Evolutionary conservation across 805 yeast species (phyloP), one percentile per base, ranked within the genome.

Genomic region (Yueomyces sp.): DNA sequence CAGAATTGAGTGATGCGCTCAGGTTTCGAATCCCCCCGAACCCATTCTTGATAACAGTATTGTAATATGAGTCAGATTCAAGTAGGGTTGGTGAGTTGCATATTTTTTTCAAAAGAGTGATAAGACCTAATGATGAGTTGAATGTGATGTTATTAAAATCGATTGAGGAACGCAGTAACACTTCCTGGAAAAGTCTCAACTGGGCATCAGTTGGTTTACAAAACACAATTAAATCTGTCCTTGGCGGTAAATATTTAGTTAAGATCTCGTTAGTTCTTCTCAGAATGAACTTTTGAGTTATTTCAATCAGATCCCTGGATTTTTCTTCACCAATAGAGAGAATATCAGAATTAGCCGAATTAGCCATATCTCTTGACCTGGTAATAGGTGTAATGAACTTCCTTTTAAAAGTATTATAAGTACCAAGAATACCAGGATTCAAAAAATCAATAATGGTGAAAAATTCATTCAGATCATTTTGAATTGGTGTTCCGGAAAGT

Each of bases 401-500:
- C 48, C 71, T 74, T 52, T 80, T 84, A 56, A 84, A 78, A 19
- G 65, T 60, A 28, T 72, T 66, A 45, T 73, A 72, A 1, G 68
- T 64, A 0, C 95, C 95, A 28, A 92, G 65, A 1, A 83, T 65
- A 0, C 88, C 90, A 0, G 96, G 96, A 53, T 86, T 87, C 9
- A 86, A 66, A 56, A 90, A 90, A 54, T 86, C 82, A 5, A 81
- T 74, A 52, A 92, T 76, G 7, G 82, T 79, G 61, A 68, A 85
- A 57, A 85, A 90, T 57, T 92, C 98, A 2, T 65, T 65, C 40
- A 92, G 70, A 59, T 92, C 95, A 62, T 92, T 92, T 57, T 92
- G 98, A 34, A 92, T 85, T 0, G 95, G 96, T 0, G 96, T 86
- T 0, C 96, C 98, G 0, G 95, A 77, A 5, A 92, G 64, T 4